These are phyloP conservation scores for Pseudogymnoascus verrucosus DNA, from an alignment of 2,329 filamentous ascomycete genomes.

Conservation along the genomic window DNA sequence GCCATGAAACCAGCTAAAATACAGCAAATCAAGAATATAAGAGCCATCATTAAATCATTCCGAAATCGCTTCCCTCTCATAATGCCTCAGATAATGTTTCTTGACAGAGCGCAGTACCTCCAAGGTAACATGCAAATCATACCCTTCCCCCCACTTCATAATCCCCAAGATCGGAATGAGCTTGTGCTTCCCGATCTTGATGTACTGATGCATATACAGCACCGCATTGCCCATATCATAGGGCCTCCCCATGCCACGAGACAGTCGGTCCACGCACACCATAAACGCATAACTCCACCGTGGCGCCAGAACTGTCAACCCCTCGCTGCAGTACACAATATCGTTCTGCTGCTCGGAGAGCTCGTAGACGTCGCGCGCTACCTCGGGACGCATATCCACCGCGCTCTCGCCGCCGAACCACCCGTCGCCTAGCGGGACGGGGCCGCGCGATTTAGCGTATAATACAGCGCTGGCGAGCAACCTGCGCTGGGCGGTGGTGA, in stretches of 20 bases:
- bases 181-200: background rate
- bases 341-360: background rate
- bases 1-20: slow-evolving; percentile 4
- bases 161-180: background rate
- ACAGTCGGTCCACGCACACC: background rate
- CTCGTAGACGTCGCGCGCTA: background rate
- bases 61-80: background rate
- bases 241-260: background rate
- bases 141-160: background rate
- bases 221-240: background rate
- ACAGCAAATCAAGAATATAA: background rate
- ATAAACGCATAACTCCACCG: slow-evolving; percentile 2
- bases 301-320: background rate
- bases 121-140: background rate
- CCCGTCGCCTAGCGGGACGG: background rate
- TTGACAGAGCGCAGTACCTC: background rate
- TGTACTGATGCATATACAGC: background rate
- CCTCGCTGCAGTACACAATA: background rate
- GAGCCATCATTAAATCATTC: background rate
- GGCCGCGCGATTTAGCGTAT: background rate
- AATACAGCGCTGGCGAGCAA: background rate
- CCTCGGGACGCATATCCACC: background rate
- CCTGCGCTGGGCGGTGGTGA: background rate
- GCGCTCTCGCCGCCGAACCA: background rate
- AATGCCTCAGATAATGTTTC: background rate